Conservation (phyloP, 768 basidiomycete species). For the Hericium rajendrae region DNA sequence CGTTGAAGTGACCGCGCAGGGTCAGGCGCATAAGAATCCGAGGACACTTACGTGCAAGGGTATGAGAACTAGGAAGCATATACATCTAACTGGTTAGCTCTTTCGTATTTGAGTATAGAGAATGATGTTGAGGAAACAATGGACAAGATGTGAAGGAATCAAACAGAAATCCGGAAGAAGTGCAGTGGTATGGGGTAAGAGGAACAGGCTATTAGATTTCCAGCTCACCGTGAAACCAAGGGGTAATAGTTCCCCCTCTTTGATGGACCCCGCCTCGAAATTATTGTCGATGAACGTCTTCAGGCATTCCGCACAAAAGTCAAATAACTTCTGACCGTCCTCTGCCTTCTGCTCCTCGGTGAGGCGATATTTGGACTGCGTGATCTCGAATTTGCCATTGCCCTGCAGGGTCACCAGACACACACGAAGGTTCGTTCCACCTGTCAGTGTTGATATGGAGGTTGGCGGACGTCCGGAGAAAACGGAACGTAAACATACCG, state of each 20-base stretch:
- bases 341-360: constrained; percentile 97
- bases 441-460: constrained; percentile 25
- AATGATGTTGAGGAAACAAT: constrained; percentile 6
- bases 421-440: constrained; percentile 96
- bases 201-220: not conserved
- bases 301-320: constrained; percentile 94
- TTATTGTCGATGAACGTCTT: constrained; percentile 82
- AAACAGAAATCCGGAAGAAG: not conserved
- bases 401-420: constrained; percentile 92
- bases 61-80: constrained; percentile 69
- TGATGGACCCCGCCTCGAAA: constrained; percentile 39
- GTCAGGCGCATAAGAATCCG: not conserved
- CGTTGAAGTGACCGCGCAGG: not conserved
- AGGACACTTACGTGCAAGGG: constrained; percentile 68
- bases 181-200: not conserved
- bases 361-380: constrained; percentile 94
- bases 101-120: not conserved
- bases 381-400: constrained; percentile 93
- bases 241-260: constrained; percentile 53
- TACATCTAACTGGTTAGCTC: constrained; percentile 11
- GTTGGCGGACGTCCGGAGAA: not conserved
- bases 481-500: constrained; percentile 30
- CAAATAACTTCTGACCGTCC: constrained; percentile 91
- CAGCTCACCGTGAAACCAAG: constrained; percentile 85
- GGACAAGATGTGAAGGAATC: no score